phyloP scores from a whole-genome alignment of 2,329 filamentous ascomycete species.

The Aspergillus versicolor region DNA sequence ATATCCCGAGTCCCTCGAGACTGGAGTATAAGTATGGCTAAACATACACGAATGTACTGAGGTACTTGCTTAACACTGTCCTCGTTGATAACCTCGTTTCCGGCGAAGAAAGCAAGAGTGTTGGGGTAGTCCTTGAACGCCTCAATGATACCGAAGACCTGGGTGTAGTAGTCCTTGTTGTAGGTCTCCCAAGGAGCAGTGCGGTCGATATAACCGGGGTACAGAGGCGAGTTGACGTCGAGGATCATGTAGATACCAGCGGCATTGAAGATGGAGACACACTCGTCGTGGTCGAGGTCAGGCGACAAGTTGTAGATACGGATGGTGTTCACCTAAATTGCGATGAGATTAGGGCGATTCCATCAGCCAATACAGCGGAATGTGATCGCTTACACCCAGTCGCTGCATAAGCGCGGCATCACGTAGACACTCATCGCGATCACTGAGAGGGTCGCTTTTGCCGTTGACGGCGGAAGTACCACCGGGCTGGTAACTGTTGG shows the following conservation, averaged over 20 bases:
- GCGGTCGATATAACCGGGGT: slow-evolving; percentile 57
- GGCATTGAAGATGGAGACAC: slow-evolving; percentile 64
- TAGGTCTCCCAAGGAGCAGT: slow-evolving; percentile 56
- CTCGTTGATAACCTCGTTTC: slow-evolving; percentile 69
- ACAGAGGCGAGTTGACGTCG: slow-evolving; percentile 63
- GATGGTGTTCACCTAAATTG: slow-evolving; percentile 57
- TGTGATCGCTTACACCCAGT: slow-evolving; percentile 50
- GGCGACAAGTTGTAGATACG: slow-evolving; percentile 65
- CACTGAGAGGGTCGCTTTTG: slow-evolving; percentile 56
- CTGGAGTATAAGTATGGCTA: neutral
- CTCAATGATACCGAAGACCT: slow-evolving; percentile 64
- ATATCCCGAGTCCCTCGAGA: neutral
- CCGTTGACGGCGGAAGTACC: slow-evolving; percentile 59
- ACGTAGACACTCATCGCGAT: slow-evolving; percentile 58
- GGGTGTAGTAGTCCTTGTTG: slow-evolving; percentile 54
- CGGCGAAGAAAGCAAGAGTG: slow-evolving; percentile 65
- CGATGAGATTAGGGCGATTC: neutral
- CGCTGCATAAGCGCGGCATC: slow-evolving; percentile 65
- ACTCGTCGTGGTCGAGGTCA: slow-evolving; percentile 59
- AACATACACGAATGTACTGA: slow-evolving; percentile 55
- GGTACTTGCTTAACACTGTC: slow-evolving; percentile 54
- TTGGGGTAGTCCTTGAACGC: slow-evolving; percentile 67
- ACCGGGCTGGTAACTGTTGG: slow-evolving; percentile 59
- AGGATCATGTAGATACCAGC: slow-evolving; percentile 67
- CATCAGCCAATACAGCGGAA: neutral